A percentile compares a stretch with the other conserved stretches of the same genome.
These are phyloP conservation scores for Onygenales sp. DNA, from an alignment of 2,329 filamentous ascomycete species.

Conservation along the genomic window DNA sequence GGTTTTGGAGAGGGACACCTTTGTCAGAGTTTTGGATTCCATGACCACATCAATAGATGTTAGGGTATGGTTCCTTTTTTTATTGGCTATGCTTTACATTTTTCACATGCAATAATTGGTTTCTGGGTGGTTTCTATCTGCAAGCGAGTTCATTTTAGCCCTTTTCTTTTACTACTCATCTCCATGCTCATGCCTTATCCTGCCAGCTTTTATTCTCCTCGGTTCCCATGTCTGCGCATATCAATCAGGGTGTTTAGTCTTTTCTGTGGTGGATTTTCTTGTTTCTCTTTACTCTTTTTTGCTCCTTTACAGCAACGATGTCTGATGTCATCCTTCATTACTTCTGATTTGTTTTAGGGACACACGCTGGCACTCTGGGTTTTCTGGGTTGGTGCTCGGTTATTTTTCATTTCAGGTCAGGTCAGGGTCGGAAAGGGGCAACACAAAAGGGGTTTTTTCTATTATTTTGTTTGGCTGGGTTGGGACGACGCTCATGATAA, in stretches of 20 bases:
- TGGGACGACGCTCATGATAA: constrained; percentile 24
- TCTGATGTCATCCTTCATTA: neutral
- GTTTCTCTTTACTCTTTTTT: constrained; percentile 15
- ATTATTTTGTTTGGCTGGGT: constrained; percentile 10
- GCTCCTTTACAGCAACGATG: neutral
- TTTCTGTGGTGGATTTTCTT: constrained; percentile 13
- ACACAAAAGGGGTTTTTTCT: constrained; percentile 5
- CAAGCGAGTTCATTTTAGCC: neutral
- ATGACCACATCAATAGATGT: constrained; percentile 1
- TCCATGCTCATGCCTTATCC: constrained; percentile 6
- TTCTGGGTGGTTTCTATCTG: neutral
- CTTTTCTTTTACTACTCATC: constrained; percentile 6
- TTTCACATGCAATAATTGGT: neutral
- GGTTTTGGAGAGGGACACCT: neutral
- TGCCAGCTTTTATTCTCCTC: constrained; percentile 1
- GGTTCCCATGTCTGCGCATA: neutral
- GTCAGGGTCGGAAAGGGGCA: neutral
- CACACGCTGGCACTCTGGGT: neutral
- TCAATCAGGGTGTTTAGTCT: constrained; percentile 10
- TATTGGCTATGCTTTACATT: neutral
- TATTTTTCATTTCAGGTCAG: constrained; percentile 11
- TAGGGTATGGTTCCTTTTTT: neutral
- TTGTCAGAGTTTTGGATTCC: neutral
- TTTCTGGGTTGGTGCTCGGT: constrained; percentile 9
- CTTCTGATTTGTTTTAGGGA: neutral